Percentiles rank a stretch among this genome's conserved stretches.
These are phyloP conservation scores for Centella asiatica DNA, from an alignment of 129 eudicot species.

Conservation along the genomic window DNA sequence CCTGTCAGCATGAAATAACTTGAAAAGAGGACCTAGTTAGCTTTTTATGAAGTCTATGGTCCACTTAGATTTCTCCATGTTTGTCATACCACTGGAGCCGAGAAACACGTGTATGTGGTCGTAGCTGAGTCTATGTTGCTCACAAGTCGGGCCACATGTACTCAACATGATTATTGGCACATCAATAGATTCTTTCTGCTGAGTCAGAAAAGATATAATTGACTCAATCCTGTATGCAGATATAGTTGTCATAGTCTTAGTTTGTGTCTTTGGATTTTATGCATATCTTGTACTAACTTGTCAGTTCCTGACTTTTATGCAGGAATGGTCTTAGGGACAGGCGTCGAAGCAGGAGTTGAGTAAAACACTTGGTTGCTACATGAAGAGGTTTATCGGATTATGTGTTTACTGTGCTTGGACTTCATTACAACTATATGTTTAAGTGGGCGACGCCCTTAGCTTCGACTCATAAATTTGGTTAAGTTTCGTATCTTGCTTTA, in stretches of 20 bases:
- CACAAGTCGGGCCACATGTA: no score
- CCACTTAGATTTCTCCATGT: no score
- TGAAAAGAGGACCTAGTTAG: no score
- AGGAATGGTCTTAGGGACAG: slow-evolving; percentile 85
- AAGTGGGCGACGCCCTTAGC: slow-evolving; percentile 35
- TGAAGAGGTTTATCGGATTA: slow-evolving; percentile 22
- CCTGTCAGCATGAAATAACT: no score
- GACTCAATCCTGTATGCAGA: background rate
- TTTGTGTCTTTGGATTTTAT: no score
- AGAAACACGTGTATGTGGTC: no score
- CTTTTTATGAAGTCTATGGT: no score
- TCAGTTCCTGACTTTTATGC: slow-evolving; percentile 12
- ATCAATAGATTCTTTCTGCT: background rate
- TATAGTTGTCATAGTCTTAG: no score
- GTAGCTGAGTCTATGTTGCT: no score
- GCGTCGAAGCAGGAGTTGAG: slow-evolving; percentile 97
- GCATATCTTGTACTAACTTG: background rate
- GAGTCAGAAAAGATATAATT: background rate
- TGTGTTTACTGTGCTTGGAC: slow-evolving; percentile 55
- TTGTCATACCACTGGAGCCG: no score
- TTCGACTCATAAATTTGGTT: slow-evolving; percentile 60
- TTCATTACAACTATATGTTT: slow-evolving; percentile 56
- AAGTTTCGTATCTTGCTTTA: slow-evolving; percentile 61
- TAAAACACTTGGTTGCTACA: slow-evolving; percentile 6
- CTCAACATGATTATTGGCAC: background rate